Conservation (phyloP, 2,329 filamentous ascomycete species). For the Chrysoporthe cubensis region DNA sequence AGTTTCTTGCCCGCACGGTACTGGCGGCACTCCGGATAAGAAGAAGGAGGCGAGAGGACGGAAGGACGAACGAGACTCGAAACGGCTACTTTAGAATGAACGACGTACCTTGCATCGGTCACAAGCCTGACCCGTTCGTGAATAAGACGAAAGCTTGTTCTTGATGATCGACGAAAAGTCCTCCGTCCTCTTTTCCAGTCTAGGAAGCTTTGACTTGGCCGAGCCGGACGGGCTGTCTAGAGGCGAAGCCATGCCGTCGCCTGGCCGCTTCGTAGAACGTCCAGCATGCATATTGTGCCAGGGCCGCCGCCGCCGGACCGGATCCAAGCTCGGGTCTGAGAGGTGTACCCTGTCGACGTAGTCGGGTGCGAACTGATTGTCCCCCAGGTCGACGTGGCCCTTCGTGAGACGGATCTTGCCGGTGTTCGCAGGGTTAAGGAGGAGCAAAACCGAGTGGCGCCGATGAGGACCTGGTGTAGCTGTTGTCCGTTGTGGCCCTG, state of each 20-base stretch:
- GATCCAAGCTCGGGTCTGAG: not conserved
- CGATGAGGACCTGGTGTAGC: not conserved
- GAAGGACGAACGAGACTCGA: not conserved
- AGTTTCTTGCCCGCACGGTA: not conserved
- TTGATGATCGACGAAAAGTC: conserved; percentile 62
- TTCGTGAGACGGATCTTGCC: conserved; percentile 20
- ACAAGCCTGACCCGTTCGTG: conserved; percentile 80
- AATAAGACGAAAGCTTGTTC: conserved; percentile 58
- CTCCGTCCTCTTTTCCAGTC: conserved; percentile 51
- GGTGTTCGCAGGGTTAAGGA: conserved; percentile 8
- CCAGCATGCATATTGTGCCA: conserved; percentile 42
- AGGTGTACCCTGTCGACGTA: not conserved
- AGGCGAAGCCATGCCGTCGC: conserved; percentile 42
- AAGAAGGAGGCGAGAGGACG: not conserved
- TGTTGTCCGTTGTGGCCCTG: conserved; percentile 11
- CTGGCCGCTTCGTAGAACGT: conserved; percentile 49
- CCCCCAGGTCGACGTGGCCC: not conserved
- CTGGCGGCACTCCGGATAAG: not conserved
- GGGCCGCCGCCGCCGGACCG: conserved; percentile 5
- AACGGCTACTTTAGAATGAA: not conserved
- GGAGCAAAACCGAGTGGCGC: conserved; percentile 9
- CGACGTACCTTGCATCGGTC: conserved; percentile 78
- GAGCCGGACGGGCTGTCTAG: conserved; percentile 35
- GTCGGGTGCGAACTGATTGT: not conserved
- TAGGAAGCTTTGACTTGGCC: conserved; percentile 52